Evolutionary conservation across 768 basidiomycete genomes (phyloP), one percentile per base, ranked within the genome.

Genomic region (Xanthoconium stramineum): DNA sequence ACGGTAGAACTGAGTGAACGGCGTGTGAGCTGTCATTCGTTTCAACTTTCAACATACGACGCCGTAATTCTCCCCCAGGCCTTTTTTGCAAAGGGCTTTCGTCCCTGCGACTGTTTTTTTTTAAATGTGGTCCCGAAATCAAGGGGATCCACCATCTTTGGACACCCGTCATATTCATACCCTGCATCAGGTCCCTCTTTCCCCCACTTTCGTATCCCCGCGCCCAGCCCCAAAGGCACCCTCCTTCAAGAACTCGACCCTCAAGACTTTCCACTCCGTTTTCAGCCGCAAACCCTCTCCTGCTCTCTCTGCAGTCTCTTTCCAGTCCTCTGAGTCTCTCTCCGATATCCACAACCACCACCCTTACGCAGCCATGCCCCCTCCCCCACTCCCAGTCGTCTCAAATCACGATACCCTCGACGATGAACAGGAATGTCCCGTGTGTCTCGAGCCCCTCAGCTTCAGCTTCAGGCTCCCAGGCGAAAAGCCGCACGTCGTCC

Each of bases 401-500:
- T 85, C 89, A 15, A 80, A 71, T 59, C 81, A 82, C 68, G 82
- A 83, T 59, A 51, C 76, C 43, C 71, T 76, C 15, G 87, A 90
- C 24, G 89, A 92, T 52, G 94, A 95, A 66, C 88, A 89, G 51
- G 91, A 89, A 66, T 99, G 97, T 64, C 96, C 96, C 13, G 93
- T 99, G 62, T 99, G 96, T 73, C 86, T 97, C 62, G 96, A 98
- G 67, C 90, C 92, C 2, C 83, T 99, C 68, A 89, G 88, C 68
- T 94, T 94, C 73, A 89, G 86, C 72, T 97, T 94, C 74, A 82
- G 94, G 58, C 75, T 99, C 14, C 90, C 92, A 0, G 97, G 97
- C 10, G 97, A 99, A 77, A 98, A 95, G 69, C 93, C 96, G 9
- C 95, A 98, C 69, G 89, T 99, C 59, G 89, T 97, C 45, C 96